Conservation (phyloP, 306 rosid species). For the Casuarina glauca region DNA sequence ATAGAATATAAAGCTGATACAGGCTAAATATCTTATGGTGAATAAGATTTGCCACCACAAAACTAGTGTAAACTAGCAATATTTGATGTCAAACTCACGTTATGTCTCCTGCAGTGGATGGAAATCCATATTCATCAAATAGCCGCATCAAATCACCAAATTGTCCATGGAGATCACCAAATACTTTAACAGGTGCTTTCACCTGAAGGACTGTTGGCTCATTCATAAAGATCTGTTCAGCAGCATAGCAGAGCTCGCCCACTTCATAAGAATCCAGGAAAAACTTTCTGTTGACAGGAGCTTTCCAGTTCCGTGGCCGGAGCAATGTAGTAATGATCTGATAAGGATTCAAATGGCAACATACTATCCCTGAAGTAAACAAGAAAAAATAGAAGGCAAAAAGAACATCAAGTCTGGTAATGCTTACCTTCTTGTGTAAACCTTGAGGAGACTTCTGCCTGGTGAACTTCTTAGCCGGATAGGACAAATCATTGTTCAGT, state of each 20-base stretch:
- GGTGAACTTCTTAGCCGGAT: constrained; percentile 76
- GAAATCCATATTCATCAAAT: constrained; percentile 99
- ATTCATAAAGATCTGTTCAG: constrained; percentile 97
- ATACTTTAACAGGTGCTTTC: constrained; percentile 95
- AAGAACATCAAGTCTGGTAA: constrained; percentile 17
- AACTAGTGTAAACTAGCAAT: background rate
- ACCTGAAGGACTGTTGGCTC: constrained; percentile 97
- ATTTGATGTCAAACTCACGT: constrained; percentile 58
- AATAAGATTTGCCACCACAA: constrained; percentile 18
- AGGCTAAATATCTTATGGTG: background rate
- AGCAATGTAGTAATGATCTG: constrained; percentile 87
- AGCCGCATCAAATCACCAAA: constrained; percentile 99
- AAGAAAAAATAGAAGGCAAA: constrained; percentile 16
- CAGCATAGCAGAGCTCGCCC: constrained; percentile 98
- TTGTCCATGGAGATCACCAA: constrained; percentile 99
- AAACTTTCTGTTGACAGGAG: constrained; percentile 87
- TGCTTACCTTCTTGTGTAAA: constrained; percentile 85
- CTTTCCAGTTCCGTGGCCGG: constrained; percentile 97
- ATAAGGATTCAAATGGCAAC: constrained; percentile 26
- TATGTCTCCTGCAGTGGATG: constrained; percentile 97
- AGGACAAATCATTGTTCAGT: constrained; percentile 64
- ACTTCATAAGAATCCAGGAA: constrained; percentile 99
- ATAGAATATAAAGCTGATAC: background rate
- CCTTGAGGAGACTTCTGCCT: constrained; percentile 99
- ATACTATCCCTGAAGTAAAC: constrained; percentile 17